Evolutionary conservation across 192 early-diverging fungal species (phyloP).

Genomic region (Dimargaris verticillata): DNA sequence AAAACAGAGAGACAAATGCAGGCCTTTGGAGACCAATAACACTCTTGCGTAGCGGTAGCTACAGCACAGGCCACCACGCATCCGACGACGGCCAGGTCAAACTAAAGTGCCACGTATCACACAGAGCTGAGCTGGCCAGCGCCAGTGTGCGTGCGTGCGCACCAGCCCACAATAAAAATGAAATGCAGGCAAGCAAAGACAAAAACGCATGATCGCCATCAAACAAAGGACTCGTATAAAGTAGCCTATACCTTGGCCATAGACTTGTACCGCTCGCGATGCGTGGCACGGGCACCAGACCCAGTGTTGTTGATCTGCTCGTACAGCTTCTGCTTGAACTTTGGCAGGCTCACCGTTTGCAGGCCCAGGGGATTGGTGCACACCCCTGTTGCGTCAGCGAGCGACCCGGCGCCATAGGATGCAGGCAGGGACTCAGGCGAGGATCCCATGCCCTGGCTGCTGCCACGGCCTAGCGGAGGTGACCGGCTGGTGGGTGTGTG

Average conservation of each 20-base stretch:
- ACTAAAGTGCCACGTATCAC: background rate
- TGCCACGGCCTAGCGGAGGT: background rate
- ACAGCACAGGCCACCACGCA: background rate
- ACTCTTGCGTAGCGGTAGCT: background rate
- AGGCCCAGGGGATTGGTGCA: background rate
- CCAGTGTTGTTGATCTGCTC: constrained; percentile 2
- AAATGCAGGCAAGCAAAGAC: background rate
- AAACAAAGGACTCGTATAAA: background rate
- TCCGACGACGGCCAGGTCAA: background rate
- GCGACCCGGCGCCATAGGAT: background rate
- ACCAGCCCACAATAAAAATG: background rate
- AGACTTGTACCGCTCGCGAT: background rate
- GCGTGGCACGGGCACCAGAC: background rate
- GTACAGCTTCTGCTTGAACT: constrained; percentile 1
- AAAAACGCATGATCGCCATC: background rate
- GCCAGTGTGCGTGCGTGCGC: background rate
- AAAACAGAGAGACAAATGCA: too few relatives aligned
- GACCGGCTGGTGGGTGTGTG: background rate
- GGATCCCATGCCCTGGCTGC: background rate
- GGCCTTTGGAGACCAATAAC: too few relatives aligned
- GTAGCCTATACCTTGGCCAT: background rate
- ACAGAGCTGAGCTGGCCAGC: background rate
- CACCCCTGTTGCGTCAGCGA: background rate
- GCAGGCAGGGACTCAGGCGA: background rate
- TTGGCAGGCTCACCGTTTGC: constrained; percentile 1